Base-by-base conservation (phyloP, 352 stramenopile species). In the Phytopythium delawarense region DNA sequence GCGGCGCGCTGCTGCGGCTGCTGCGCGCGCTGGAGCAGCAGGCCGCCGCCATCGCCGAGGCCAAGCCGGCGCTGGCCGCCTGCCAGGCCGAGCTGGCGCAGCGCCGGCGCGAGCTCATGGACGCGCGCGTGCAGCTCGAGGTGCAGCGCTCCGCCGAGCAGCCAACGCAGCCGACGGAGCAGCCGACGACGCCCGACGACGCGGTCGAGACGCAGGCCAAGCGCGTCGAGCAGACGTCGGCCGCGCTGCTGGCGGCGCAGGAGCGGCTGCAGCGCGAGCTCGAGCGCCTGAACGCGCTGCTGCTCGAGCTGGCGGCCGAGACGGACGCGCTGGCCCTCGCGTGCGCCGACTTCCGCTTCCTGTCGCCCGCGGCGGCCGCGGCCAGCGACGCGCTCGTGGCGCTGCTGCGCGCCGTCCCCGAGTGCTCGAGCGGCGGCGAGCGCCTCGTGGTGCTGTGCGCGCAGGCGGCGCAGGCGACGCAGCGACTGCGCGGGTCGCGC, bases 381-480 rank as follows among this genome's bases (percentile, higher is more conserved):
- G 65, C 64, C 8, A 79, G 62, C 59, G 50, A 44, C 15, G 30
- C 58, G 7, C 62, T 81, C 34, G 46, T 82, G 28, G 42, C 48
- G 2, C 53, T 72, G 16, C 63, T 82, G n/a, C 46, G 63, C 20
- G 62, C 62, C 16, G 74, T 89, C 25, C 75, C 73, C 1, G 78
- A 88, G 55, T 83, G 78, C 50, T 66, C 62, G 9, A 65, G 74
- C 30, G 77, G 88, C 20, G 74, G 74, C 12, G 79, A 88, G 3
- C 74, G 71, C 25, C 61, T 89, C 4, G 61, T 75, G 1, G 42
- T 63, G 7, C 57, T 89, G 16, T 88, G 80, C 25, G 76, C 79
- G 2, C 69, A 85, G 23, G 77, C 74, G 13, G 72, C 73, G 16
- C 65, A 72, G 34, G 71, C 78, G 4, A 75, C 79, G 0, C 65